Evolutionary conservation across 2,329 filamentous ascomycete genomes (phyloP).

Genomic region (Apiospora phragmitis): DNA sequence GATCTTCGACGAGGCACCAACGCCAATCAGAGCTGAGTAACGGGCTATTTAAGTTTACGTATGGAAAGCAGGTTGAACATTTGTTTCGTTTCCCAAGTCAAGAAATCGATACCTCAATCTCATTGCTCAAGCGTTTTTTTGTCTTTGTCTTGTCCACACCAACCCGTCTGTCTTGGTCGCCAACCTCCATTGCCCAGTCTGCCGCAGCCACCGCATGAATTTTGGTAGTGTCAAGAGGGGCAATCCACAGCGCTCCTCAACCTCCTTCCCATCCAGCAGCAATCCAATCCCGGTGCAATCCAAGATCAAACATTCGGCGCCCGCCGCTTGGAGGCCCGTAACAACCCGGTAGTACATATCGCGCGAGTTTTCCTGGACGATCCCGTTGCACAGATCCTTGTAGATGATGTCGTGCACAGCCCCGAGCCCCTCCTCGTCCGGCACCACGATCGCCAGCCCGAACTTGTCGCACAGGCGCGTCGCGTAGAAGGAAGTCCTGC

Average conservation of each 20-base stretch:
- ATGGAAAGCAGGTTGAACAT: background rate
- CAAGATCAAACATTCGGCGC: constrained; percentile 23
- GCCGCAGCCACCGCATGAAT: background rate
- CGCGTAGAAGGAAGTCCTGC: constrained; percentile 24
- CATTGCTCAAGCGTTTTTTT: background rate
- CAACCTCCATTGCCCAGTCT: background rate
- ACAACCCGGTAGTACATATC: constrained; percentile 19
- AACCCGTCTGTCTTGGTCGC: background rate
- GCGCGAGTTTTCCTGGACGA: constrained; percentile 18
- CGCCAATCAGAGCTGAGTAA: background rate
- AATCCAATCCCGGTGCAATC: constrained; percentile 25
- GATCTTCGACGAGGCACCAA: too few species aligned
- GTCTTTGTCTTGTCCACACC: background rate
- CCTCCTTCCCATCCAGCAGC: constrained; percentile 9
- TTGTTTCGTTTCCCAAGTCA: background rate
- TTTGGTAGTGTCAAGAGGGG: constrained; percentile 1
- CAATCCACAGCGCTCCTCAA: background rate
- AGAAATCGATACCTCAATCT: background rate
- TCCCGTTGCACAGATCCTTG: constrained; percentile 19
- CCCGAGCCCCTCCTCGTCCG: constrained; percentile 17
- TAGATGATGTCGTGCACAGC: constrained; percentile 23
- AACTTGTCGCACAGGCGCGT: constrained; percentile 14
- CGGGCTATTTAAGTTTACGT: background rate
- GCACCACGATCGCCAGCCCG: constrained; percentile 18
- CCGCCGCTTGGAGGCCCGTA: constrained; percentile 16